Evolutionary conservation across 2,329 filamentous ascomycete genomes (phyloP).

Genomic region (Elsinoe necatrix): DNA sequence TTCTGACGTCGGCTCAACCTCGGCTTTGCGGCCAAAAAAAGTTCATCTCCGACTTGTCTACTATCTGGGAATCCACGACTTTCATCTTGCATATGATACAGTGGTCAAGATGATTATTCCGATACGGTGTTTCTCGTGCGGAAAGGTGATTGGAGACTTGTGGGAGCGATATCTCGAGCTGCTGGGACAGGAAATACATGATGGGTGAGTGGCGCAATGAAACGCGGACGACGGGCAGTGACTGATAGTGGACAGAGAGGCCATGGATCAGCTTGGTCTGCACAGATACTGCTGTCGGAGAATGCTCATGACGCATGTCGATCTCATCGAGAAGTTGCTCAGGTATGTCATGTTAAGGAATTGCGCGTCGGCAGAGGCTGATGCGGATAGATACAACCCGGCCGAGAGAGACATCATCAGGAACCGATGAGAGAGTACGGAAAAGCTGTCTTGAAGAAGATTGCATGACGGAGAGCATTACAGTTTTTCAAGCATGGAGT

Average conservation of each 20-base stretch:
- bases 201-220: conserved; percentile 25
- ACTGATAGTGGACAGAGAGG: conserved; percentile 56
- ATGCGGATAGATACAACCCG: conserved; percentile 28
- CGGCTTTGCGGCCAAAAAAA: conserved; percentile 13
- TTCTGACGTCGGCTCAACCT: conserved; percentile 4
- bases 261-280: conserved; percentile 88
- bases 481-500: background rate
- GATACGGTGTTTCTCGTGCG: conserved; percentile 96
- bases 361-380: background rate
- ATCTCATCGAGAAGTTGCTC: conserved; percentile 95
- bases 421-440: background rate
- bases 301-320: conserved; percentile 99
- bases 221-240: background rate
- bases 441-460: background rate
- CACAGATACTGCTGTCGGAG: conserved; percentile 97
- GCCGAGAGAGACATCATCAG: conserved; percentile 31
- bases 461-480: background rate
- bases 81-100: background rate
- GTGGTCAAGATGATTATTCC: conserved; percentile 83
- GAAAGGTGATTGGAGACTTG: conserved; percentile 95
- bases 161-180: conserved; percentile 94
- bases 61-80: background rate
- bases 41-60: conserved; percentile 7
- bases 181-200: conserved; percentile 57
- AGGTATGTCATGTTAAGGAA: conserved; percentile 51